Evolutionary conservation across 2,329 filamentous ascomycete species (phyloP), one percentile per base, ranked within the genome.

Genomic region (Neofusicoccum umdonicola): DNA sequence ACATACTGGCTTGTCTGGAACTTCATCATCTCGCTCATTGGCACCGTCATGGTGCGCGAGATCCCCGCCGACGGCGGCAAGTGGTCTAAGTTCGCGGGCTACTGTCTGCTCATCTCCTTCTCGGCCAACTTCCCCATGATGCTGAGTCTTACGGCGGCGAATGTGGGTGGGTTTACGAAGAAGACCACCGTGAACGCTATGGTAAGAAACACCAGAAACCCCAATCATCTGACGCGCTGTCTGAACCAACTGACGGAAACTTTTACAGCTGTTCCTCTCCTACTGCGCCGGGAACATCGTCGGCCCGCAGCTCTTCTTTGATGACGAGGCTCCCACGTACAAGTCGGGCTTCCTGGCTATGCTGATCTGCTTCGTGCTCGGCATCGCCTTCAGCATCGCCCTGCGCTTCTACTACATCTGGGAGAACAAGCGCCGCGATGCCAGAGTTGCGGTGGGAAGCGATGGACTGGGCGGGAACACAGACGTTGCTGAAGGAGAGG

Each of bases 141-240:
- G 37, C 66, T 77, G 3, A 70, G 70, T 39, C 4, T 58, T 15
- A 58, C 54, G 39, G 69, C 69, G 2, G 68, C 70, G 2, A 74
- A 74, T 45, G 68, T 70, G 35, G 72, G 69, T 44, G 71, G 70
- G 4, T 69, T 73, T 31, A 75, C 74, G 3, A 74, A 74, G 63
- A 74, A 73, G 57, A 73, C 73, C 44, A 73, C 73, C 1, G 62
- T 50, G n/a, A 48, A 44, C 9, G 62, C 62, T 6, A 56, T 56
- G 52, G 52, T 56, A 22, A 56, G 42, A 39, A 3, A 22, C 3
- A 22, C 22, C 22, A 22, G 3, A 22, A 22, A 3, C 22, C 3
- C 3, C 22, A 1, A 22, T 22, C 5, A 5, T 7, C 27, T 31
- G 1, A 1, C 27, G 27, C 7, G 27, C 27, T 31, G 5, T 31